These are phyloP conservation scores for Lachancea thermotolerans DNA, from an alignment of 805 yeast species.

Conservation along the genomic window DNA sequence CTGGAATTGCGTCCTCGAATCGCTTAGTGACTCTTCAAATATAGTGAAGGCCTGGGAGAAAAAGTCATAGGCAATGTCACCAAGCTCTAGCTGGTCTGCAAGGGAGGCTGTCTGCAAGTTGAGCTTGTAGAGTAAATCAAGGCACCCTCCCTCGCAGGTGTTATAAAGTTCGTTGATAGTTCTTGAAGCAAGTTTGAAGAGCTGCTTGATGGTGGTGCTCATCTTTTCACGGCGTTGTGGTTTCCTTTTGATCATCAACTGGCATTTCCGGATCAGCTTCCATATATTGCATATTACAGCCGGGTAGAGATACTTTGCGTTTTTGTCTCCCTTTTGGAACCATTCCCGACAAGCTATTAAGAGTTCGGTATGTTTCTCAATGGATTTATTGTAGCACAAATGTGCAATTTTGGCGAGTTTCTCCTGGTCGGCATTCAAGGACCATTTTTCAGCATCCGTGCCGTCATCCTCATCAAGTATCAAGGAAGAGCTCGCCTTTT, in stretches of 20 bases:
- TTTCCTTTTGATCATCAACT: slow-evolving; percentile 23
- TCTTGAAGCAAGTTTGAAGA: slow-evolving; percentile 70
- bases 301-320: slow-evolving; percentile 65
- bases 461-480: slow-evolving; percentile 15
- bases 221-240: slow-evolving; percentile 18
- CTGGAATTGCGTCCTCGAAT: slow-evolving; percentile 48
- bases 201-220: slow-evolving; percentile 34
- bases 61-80: slow-evolving; percentile 77
- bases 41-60: slow-evolving; percentile 82
- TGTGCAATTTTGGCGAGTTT: slow-evolving; percentile 65
- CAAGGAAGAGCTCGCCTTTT: slow-evolving; percentile 39
- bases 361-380: slow-evolving; percentile 32
- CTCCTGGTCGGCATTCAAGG: slow-evolving; percentile 40
- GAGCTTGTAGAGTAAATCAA: slow-evolving; percentile 35
- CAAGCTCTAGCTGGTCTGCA: slow-evolving; percentile 70
- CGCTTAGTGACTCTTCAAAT: slow-evolving; percentile 61
- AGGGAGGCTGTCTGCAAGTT: slow-evolving; percentile 62
- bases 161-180: slow-evolving; percentile 59
- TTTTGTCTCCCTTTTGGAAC: slow-evolving; percentile 38
- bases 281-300: slow-evolving; percentile 60
- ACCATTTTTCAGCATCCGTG: slow-evolving; percentile 22
- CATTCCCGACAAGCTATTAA: slow-evolving; percentile 29
- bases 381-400: slow-evolving; percentile 34
- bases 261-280: slow-evolving; percentile 47
- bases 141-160: slow-evolving; percentile 22